Evolutionary conservation across 371 early-diverging fungal species (phyloP), one percentile per base, ranked within the genome.

Genomic region (Rhizopus arrhizus): DNA sequence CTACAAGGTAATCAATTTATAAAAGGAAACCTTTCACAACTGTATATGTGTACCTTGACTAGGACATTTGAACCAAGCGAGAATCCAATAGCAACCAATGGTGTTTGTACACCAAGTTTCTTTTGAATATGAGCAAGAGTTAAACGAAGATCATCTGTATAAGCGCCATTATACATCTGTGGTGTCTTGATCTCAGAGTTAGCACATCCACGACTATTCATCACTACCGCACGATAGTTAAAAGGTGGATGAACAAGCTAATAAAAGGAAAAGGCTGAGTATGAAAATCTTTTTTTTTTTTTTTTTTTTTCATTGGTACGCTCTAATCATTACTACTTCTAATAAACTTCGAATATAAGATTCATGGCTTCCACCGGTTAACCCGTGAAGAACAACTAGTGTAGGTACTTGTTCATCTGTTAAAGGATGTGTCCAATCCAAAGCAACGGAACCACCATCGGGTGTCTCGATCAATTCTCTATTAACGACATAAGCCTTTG

Each of bases 31-130:
- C 13, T 29, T 33, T 28, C 6, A 45, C 15, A n/a, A 36, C 29
- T 42, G 2, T n/a, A n/a, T n/a, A n/a, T 0, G 7, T 2, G 35
- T 78, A 84, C 88, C 79, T 96, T 96, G 68, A 90, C 89, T 54
- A 97, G 62, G 35, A 97, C 80, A 68, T 97, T 97, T 16, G 95
- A 85, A 3, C 97, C 97, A 35, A 97, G 74, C 16, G 93, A 92
- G 68, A 89, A 97, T 3, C 97, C 97, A 56, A 91, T 78, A 5
- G 85, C 93, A 43, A 91, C 69, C 54, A 95, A 67, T 31, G 90
- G 84, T 8, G 91, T 85, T 34, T 77, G 64, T 2, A 91, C 90
- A 5, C 67, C 67, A 53, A 85, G 64, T 42, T 69, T 68, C 33
- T 68, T 61, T 56, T 74, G 79, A 47, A 90, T 78, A 66, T 89